phyloP scores from a whole-genome alignment of 805 yeast species.

The Metschnikowia koreensis region DNA sequence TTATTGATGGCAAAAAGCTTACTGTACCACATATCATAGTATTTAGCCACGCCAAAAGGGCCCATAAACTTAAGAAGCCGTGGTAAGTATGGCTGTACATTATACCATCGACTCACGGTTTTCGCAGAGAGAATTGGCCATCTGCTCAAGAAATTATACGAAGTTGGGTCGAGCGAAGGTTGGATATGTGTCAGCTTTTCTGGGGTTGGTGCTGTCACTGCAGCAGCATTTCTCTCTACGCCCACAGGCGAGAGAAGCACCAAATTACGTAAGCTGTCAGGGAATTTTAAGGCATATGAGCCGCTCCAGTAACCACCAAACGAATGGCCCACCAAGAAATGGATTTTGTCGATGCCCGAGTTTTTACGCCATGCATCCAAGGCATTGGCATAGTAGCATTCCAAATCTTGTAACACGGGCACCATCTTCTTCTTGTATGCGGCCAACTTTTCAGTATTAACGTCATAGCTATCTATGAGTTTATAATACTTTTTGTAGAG shows the following conservation, averaged over 20 bases:
- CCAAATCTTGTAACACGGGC: constrained; percentile 45
- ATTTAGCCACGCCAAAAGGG: constrained; percentile 39
- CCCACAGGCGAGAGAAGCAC: constrained; percentile 76
- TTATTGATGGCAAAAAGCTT: constrained; percentile 40
- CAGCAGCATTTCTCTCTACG: constrained; percentile 64
- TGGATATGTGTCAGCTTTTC: not conserved
- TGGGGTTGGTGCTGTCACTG: constrained; percentile 42
- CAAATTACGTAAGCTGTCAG: constrained; percentile 51
- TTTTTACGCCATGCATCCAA: constrained; percentile 63
- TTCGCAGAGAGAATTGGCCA: constrained; percentile 38
- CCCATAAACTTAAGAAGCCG: constrained; percentile 45
- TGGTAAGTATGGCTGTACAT: constrained; percentile 45
- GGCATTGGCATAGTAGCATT: constrained; percentile 54
- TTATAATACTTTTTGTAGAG: constrained; percentile 41
- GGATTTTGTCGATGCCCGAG: constrained; percentile 49
- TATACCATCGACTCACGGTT: constrained; percentile 37
- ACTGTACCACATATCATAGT: constrained; percentile 41
- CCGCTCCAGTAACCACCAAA: constrained; percentile 74
- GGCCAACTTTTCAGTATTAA: constrained; percentile 26
- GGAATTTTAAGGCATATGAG: constrained; percentile 59
- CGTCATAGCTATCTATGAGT: constrained; percentile 34
- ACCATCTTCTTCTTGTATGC: constrained; percentile 34
- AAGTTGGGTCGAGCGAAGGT: constrained; percentile 45
- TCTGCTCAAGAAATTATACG: constrained; percentile 47
- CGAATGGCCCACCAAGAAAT: constrained; percentile 71